These are phyloP conservation scores for Furcasterigmium sp. DNA, from an alignment of 2,329 filamentous ascomycete species.

Conservation along the genomic window DNA sequence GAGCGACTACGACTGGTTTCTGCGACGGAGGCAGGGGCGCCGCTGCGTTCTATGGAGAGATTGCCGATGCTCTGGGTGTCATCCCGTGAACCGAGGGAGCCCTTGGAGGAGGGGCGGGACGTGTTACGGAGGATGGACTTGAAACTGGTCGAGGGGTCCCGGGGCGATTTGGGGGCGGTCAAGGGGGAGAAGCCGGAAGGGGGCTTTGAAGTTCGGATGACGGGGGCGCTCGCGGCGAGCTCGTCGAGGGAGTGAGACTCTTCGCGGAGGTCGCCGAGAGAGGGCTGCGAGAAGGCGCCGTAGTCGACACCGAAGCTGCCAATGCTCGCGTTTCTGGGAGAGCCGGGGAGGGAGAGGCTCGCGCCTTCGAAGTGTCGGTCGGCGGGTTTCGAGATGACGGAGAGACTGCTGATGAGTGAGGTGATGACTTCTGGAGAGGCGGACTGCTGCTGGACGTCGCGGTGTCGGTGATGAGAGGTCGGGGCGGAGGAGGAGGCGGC, in stretches of 20 bases:
- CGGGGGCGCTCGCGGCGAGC: conserved; percentile 59
- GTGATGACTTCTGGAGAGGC: conserved; percentile 67
- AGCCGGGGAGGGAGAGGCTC: conserved; percentile 30
- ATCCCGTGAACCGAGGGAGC: conserved; percentile 49
- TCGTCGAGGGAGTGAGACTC: conserved; percentile 50
- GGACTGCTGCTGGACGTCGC: conserved; percentile 31
- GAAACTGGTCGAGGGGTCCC: conserved; percentile 45
- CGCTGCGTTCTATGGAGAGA: conserved; percentile 54
- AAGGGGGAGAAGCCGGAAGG: conserved; percentile 70
- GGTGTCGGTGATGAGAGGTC: conserved; percentile 6
- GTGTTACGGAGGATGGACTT: conserved; percentile 54
- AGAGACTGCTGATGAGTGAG: conserved; percentile 63
- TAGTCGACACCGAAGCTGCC: conserved; percentile 70
- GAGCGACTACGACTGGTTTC: conserved; percentile 41
- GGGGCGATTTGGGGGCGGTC: conserved; percentile 56
- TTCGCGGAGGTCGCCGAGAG: conserved; percentile 42
- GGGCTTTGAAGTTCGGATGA: conserved; percentile 76
- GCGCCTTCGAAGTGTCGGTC: conserved; percentile 64
- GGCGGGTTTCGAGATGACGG: conserved; percentile 62
- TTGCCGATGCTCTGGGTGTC: conserved; percentile 60
- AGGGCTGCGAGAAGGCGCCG: conserved; percentile 54
- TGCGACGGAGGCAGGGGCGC: conserved; percentile 30
- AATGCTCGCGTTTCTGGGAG: conserved; percentile 26
- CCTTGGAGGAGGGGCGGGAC: conserved; percentile 55
- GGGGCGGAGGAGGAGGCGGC: conserved; percentile 13